Conservation (phyloP, 352 stramenopile species). For the Bremia lactucae region DNA sequence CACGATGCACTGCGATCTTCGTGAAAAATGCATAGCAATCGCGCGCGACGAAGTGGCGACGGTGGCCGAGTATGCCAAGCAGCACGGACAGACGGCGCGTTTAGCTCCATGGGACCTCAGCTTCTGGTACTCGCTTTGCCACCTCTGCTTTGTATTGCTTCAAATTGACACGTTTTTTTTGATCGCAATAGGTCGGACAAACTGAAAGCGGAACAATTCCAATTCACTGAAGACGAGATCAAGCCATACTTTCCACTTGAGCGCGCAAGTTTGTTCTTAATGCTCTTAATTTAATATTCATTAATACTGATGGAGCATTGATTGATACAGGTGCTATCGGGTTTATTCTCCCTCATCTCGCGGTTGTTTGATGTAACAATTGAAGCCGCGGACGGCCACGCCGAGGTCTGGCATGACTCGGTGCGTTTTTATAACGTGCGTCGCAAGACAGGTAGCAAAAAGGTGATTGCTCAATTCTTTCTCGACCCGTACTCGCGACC, state of each 20-base stretch:
- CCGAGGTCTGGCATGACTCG: conserved; percentile 90
- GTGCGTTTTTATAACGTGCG: conserved; percentile 94
- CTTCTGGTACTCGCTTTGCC: conserved; percentile 69
- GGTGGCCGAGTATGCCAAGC: conserved; percentile 79
- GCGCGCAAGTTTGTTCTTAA: conserved; percentile 37
- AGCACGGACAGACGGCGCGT: conserved; percentile 56
- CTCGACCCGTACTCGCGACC: conserved; percentile 95
- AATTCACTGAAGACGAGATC: conserved; percentile 94
- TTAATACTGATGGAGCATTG: background rate
- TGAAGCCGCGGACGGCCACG: conserved; percentile 53
- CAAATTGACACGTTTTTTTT: background rate
- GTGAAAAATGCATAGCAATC: conserved; percentile 86
- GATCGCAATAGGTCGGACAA: conserved; percentile 73
- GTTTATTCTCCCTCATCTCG: conserved; percentile 91
- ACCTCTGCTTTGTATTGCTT: background rate
- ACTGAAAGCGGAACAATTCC: conserved; percentile 91
- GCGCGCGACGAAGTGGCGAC: conserved; percentile 87
- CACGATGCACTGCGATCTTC: conserved; percentile 89
- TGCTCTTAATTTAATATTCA: background rate
- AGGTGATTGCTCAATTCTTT: conserved; percentile 93
- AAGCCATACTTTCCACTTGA: conserved; percentile 95
- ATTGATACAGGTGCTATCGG: conserved; percentile 63
- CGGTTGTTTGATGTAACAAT: conserved; percentile 93
- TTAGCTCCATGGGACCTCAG: conserved; percentile 91
- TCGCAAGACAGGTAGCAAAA: conserved; percentile 44